Percentiles rank a stretch among this genome's conserved stretches.
Evolutionary conservation across 2,329 filamentous ascomycete genomes (phyloP).

Genomic region (Sporothrix mexicana): DNA sequence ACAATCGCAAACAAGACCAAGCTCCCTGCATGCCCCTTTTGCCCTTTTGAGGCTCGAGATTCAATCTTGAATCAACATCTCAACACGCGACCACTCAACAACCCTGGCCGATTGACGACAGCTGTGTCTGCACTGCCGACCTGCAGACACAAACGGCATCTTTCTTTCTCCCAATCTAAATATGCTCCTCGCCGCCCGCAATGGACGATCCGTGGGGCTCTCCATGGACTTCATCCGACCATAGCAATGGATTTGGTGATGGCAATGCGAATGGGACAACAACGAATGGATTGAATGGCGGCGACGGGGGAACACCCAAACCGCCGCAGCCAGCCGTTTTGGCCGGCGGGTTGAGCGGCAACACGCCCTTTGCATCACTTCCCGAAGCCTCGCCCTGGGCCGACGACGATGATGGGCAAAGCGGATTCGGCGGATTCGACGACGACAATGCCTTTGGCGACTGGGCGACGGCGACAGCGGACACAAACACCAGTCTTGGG

Average conservation of each 20-base stretch:
- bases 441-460: slow-evolving; percentile 48
- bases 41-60: neutral
- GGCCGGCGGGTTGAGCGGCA: slow-evolving; percentile 43
- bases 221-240: slow-evolving; percentile 57
- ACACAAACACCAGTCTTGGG: neutral
- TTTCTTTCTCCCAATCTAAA: neutral
- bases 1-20: slow-evolving; percentile 1
- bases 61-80: neutral
- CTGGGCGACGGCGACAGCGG: slow-evolving; percentile 44
- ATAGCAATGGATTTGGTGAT: neutral
- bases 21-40: slow-evolving; percentile 13
- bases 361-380: slow-evolving; percentile 37
- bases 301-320: slow-evolving; percentile 39
- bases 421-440: slow-evolving; percentile 36
- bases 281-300: neutral
- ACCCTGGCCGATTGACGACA: neutral
- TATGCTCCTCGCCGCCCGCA: slow-evolving; percentile 34
- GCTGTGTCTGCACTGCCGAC: neutral
- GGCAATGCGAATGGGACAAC: slow-evolving; percentile 24
- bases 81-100: slow-evolving; percentile 18
- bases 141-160: neutral
- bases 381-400: slow-evolving; percentile 50
- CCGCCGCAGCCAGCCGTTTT: slow-evolving; percentile 53
- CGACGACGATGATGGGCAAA: slow-evolving; percentile 45
- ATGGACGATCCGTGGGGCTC: slow-evolving; percentile 71